A percentile compares a stretch with the other conserved stretches of the same genome.
phyloP scores from a whole-genome alignment of 441 rosid species.

The Populus hybrid region DNA sequence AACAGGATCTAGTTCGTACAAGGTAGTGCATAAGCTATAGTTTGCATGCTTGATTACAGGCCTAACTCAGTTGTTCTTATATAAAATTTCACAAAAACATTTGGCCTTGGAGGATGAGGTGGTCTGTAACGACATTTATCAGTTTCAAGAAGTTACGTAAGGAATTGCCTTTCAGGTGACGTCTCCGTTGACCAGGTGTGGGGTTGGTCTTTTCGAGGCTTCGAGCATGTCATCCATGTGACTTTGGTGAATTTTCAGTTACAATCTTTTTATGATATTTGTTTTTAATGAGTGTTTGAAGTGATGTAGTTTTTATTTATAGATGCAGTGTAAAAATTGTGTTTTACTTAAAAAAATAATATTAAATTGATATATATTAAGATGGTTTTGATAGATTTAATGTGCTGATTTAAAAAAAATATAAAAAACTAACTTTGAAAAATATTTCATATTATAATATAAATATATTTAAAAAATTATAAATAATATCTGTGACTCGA shows the following conservation, averaged over 20 bases:
- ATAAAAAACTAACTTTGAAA: not conserved
- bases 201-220: not conserved
- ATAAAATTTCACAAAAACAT: not conserved
- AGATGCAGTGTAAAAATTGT: too few relatives aligned
- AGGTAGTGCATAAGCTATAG: not conserved
- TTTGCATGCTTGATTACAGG: not conserved
- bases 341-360: too few relatives aligned
- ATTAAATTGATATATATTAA: too few relatives aligned
- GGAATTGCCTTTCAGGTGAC: constrained; percentile 3
- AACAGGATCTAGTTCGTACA: not conserved
- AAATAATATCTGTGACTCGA: too few relatives aligned
- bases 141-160: constrained; percentile 10
- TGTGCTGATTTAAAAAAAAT: too few relatives aligned
- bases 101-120: not conserved
- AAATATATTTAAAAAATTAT: too few relatives aligned
- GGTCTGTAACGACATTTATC: not conserved
- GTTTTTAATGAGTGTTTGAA: not conserved
- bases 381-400: too few relatives aligned
- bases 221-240: constrained; percentile 16
- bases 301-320: too few relatives aligned
- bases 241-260: constrained; percentile 4
- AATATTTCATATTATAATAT: not conserved
- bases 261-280: not conserved
- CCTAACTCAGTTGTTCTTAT: not conserved
- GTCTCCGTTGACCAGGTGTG: not conserved